Base-by-base conservation (phyloP, 2,329 filamentous ascomycete genomes). In the Calonectria fujianensis region DNA sequence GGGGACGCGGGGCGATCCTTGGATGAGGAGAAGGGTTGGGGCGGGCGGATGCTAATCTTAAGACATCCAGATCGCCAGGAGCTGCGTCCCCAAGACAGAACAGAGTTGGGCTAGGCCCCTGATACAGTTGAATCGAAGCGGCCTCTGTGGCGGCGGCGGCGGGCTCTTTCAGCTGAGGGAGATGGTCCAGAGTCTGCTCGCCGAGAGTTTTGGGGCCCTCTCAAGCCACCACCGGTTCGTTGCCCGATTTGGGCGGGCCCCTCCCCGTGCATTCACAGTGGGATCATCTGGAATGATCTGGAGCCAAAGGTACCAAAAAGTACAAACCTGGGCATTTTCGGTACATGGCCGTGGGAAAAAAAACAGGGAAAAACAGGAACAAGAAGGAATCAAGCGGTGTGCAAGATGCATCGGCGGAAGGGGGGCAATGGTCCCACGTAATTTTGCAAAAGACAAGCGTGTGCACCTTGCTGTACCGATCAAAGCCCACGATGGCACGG, bases 1-100 rank as follows among this genome's bases (percentile, higher is more conserved):
- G 64, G 24, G 24, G 14, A 32, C 64, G 65, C 72, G 61, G 72
- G 72, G 61, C 61, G 68, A 67, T 71, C 61, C 51, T 35, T n/a
- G 51, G 51, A 41, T 29, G 67, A 66, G 41, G 39, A 65, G 31
- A 65, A 65, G 31, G 41, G 39, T 48, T 48, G 59, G 68, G 68
- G 51, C 45, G 35, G 41, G 51, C 45, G 35, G 41, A 35, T 65
- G 71, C 50, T 59, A 66, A 59, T 69, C 66, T 64, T 41, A 69
- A 64, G 66, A 59, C 66, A 57, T 57, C 39, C 20, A 35, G 63
- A 50, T 69, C 29, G 10, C 35, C 31, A 13, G 54, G 54, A 51
- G 27, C 29, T 45, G 52, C n/a, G 31, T 29, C 18, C 32, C 37
- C 8, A 31, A 29, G 31, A 16, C 27, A 48, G 64, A 31, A 31